A percentile compares a stretch with the other conserved stretches of the same genome.
Evolutionary conservation across 1,284 basidiomycete species (phyloP).

Genomic region (Lentinula novae-zelandiae): DNA sequence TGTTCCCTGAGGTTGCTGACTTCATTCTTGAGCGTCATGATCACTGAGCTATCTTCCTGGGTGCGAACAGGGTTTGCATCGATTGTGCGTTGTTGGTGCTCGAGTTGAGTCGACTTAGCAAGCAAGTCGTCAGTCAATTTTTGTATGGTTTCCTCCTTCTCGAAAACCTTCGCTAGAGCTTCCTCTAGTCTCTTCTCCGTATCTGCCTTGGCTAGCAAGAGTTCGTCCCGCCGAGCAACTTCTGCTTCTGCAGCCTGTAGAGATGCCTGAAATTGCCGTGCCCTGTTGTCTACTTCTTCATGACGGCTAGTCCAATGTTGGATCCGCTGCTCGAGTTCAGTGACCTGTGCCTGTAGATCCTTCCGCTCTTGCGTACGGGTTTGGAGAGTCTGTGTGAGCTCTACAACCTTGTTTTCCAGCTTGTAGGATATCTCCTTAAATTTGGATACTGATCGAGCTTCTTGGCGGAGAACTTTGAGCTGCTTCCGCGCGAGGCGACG

Average conservation of each 20-base stretch:
- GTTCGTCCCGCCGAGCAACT: slow-evolving; percentile 70
- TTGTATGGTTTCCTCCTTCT: slow-evolving; percentile 84
- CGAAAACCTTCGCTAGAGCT: slow-evolving; percentile 67
- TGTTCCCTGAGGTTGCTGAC: slow-evolving; percentile 91
- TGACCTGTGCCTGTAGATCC: slow-evolving; percentile 72
- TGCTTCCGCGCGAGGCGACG: slow-evolving; percentile 86
- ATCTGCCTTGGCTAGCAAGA: slow-evolving; percentile 75
- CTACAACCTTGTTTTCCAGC: slow-evolving; percentile 99
- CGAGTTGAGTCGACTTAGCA: slow-evolving; percentile 73
- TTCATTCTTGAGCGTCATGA: slow-evolving; percentile 88
- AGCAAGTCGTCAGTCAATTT: slow-evolving; percentile 78
- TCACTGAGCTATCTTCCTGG: slow-evolving; percentile 81
- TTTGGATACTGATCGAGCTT: slow-evolving; percentile 95
- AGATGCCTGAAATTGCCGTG: slow-evolving; percentile 73
- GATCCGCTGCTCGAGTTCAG: slow-evolving; percentile 82
- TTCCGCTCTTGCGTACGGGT: slow-evolving; percentile 92
- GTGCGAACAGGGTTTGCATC: slow-evolving; percentile 59
- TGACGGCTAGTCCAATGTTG: slow-evolving; percentile 83
- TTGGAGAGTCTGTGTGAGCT: slow-evolving; percentile 96
- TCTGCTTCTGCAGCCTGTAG: slow-evolving; percentile 76
- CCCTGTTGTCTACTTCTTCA: slow-evolving; percentile 82
- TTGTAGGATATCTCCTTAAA: slow-evolving; percentile 99
- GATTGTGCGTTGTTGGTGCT: slow-evolving; percentile 72
- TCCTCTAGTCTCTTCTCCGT: slow-evolving; percentile 84
- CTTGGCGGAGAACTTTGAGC: slow-evolving; percentile 78